A percentile compares a stretch with the other conserved stretches of the same genome.
phyloP scores from a whole-genome alignment of 1,284 basidiomycete species.

The Fistulina hepatica region DNA sequence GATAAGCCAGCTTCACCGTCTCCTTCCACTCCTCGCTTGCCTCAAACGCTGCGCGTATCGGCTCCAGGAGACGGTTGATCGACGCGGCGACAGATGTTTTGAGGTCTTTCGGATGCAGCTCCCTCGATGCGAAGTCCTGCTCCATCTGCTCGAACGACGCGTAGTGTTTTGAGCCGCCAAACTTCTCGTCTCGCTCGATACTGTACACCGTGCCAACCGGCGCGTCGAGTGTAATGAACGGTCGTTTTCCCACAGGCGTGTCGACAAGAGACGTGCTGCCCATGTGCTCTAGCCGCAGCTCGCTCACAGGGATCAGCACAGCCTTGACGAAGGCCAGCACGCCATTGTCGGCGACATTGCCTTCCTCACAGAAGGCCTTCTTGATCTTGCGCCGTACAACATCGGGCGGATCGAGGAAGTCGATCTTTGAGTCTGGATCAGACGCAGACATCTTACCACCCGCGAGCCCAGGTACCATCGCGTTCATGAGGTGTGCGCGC shows the following conservation, averaged over 20 bases:
- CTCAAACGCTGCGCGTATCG: slow-evolving; percentile 73
- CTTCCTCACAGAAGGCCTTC: slow-evolving; percentile 88
- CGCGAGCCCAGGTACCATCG: slow-evolving; percentile 92
- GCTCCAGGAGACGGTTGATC: slow-evolving; percentile 70
- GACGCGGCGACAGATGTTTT: slow-evolving; percentile 77
- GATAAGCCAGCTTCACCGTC: slow-evolving; percentile 77
- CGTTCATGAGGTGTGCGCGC: slow-evolving; percentile 96
- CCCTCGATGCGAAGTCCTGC: slow-evolving; percentile 67
- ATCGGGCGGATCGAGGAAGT: slow-evolving; percentile 87
- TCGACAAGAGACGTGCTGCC: slow-evolving; percentile 46
- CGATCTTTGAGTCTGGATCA: slow-evolving; percentile 94
- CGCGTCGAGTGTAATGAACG: slow-evolving; percentile 57
- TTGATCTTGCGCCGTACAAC: slow-evolving; percentile 86
- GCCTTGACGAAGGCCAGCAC: slow-evolving; percentile 82
- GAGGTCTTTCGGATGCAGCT: slow-evolving; percentile 85
- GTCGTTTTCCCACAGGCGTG: too few species aligned
- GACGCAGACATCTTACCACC: slow-evolving; percentile 99
- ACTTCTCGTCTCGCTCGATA: slow-evolving; percentile 67
- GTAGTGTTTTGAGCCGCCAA: slow-evolving; percentile 81
- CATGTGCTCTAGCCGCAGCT: slow-evolving; percentile 53
- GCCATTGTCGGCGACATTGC: slow-evolving; percentile 86
- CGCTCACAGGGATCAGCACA: slow-evolving; percentile 83
- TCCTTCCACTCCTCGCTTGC: slow-evolving; percentile 74
- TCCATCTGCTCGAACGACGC: slow-evolving; percentile 55
- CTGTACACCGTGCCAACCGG: slow-evolving; percentile 81